Evolutionary conservation across 495 filamentous ascomycete species (phyloP).

Genomic region (Tetracladium setigerum): DNA sequence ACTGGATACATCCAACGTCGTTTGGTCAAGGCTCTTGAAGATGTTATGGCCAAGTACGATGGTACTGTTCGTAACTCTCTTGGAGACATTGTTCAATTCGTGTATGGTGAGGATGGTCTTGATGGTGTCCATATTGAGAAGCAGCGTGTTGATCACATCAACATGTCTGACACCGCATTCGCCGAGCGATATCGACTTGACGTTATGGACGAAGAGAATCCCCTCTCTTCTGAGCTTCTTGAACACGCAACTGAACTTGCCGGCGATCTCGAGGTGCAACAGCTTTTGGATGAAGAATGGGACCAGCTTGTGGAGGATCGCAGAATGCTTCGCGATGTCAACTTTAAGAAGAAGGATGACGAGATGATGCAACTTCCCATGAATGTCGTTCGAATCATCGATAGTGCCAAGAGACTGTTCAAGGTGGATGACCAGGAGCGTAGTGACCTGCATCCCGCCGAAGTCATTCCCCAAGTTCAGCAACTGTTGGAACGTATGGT

Average conservation of each 20-base stretch:
- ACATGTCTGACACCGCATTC: slow-evolving; percentile 63
- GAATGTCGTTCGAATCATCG: slow-evolving; percentile 83
- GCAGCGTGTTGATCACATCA: slow-evolving; percentile 80
- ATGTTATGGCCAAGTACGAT: slow-evolving; percentile 96
- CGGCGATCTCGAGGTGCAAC: slow-evolving; percentile 78
- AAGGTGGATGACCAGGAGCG: slow-evolving; percentile 74
- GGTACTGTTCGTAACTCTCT: slow-evolving; percentile 95
- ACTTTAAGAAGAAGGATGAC: slow-evolving; percentile 48
- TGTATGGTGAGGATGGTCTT: slow-evolving; percentile 95
- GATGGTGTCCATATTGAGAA: slow-evolving; percentile 88
- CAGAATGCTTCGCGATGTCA: slow-evolving; percentile 59
- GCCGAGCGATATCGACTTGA: slow-evolving; percentile 80
- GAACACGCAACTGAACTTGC: slow-evolving; percentile 83
- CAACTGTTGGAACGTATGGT: slow-evolving; percentile 67
- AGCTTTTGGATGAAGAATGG: slow-evolving; percentile 81
- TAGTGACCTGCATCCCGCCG: slow-evolving; percentile 84
- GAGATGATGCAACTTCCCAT: slow-evolving; percentile 85
- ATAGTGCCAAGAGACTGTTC: slow-evolving; percentile 83
- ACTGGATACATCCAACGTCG: slow-evolving; percentile 99
- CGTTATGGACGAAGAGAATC: slow-evolving; percentile 68
- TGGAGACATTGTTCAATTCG: slow-evolving; percentile 93
- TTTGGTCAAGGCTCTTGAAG: slow-evolving; percentile 95
- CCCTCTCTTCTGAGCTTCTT: slow-evolving; percentile 63
- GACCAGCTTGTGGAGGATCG: slow-evolving; percentile 71
- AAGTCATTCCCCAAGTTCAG: slow-evolving; percentile 77